A percentile compares a stretch with the other conserved stretches of the same genome.
phyloP scores from a whole-genome alignment of 192 early-diverging fungal genomes.

The Kickxella alabastrina region DNA sequence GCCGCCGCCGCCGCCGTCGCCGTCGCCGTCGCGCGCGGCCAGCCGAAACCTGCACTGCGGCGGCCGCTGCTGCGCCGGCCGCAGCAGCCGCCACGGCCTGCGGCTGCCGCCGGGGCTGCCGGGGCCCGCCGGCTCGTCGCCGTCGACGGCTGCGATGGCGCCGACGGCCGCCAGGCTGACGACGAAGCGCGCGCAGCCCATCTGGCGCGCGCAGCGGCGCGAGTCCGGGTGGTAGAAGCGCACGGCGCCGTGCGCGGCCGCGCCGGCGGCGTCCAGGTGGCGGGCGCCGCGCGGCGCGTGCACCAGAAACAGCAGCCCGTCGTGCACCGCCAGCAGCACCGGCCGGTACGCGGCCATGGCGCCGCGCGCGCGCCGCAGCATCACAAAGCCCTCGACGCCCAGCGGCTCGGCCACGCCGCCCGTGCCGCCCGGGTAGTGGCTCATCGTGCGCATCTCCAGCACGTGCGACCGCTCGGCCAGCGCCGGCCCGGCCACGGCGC shows the following conservation, averaged over 20 bases:
- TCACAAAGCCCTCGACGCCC: constrained; percentile 38
- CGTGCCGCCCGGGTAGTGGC: constrained; percentile 39
- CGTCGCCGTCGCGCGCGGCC: constrained; percentile 24
- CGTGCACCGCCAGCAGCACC: constrained; percentile 29
- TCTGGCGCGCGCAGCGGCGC: constrained; percentile 31
- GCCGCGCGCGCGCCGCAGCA: constrained; percentile 13
- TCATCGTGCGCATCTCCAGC: constrained; percentile 37
- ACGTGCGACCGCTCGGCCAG: constrained; percentile 35
- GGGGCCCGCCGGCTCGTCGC: background rate
- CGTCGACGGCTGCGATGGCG: constrained; percentile 24
- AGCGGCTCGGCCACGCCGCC: constrained; percentile 20
- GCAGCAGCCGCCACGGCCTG: constrained; percentile 9
- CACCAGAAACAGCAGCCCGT: constrained; percentile 35
- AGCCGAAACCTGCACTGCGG: constrained; percentile 33
- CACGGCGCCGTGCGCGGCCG: background rate
- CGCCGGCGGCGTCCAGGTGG: constrained; percentile 16
- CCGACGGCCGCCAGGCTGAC: constrained; percentile 36
- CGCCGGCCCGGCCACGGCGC: constrained; percentile 27
- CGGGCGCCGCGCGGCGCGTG: constrained; percentile 33
- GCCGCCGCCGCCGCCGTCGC: too few species aligned
- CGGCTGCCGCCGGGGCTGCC: background rate
- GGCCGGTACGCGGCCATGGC: constrained; percentile 29
- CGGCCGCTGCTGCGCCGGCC: constrained; percentile 3
- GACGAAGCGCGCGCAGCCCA: constrained; percentile 44
- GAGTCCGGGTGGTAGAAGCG: constrained; percentile 28